These are phyloP conservation scores for Sarcodon sp. DNA, from an alignment of 768 basidiomycete species.

Conservation along the genomic window DNA sequence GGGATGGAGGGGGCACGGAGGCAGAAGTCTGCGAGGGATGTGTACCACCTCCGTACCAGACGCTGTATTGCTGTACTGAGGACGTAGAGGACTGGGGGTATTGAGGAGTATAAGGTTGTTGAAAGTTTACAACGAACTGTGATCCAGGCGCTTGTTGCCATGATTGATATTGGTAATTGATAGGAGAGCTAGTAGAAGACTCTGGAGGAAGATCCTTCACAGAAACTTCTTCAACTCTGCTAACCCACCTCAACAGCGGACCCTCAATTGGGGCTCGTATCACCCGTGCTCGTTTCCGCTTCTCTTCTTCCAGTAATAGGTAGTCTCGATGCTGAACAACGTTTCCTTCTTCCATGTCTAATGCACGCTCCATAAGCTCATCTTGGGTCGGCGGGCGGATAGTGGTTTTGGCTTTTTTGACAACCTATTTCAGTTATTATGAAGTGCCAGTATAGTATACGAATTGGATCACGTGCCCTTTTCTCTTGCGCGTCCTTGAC, in stretches of 20 bases:
- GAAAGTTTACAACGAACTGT: not conserved
- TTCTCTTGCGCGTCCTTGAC: conserved; percentile 51
- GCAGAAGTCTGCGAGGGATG: conserved; percentile 7
- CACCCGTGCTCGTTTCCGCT: conserved; percentile 52
- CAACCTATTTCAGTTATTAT: conserved; percentile 15
- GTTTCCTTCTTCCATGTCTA: conserved; percentile 83
- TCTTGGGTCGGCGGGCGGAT: conserved; percentile 55
- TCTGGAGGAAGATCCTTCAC: conserved; percentile 26
- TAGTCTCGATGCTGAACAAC: conserved; percentile 69
- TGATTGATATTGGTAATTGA: too few relatives aligned
- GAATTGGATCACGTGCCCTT: conserved; percentile 27
- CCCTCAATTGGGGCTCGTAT: conserved; percentile 51
- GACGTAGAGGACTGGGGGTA: conserved; percentile 1
- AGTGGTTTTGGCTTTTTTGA: conserved; percentile 46
- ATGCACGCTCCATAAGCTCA: conserved; percentile 72
- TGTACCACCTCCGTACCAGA: not conserved
- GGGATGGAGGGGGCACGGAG: conserved; percentile 13
- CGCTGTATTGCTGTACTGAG: not conserved
- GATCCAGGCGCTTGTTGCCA: not conserved
- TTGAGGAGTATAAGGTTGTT: not conserved
- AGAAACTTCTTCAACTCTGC: conserved; percentile 44
- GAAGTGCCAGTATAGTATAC: not conserved
- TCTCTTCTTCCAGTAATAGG: conserved; percentile 71
- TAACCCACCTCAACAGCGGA: conserved; percentile 62
- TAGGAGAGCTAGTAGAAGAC: not conserved